Conservation (phyloP, 345 rosid species). For the Hibiscus tridactylites region DNA sequence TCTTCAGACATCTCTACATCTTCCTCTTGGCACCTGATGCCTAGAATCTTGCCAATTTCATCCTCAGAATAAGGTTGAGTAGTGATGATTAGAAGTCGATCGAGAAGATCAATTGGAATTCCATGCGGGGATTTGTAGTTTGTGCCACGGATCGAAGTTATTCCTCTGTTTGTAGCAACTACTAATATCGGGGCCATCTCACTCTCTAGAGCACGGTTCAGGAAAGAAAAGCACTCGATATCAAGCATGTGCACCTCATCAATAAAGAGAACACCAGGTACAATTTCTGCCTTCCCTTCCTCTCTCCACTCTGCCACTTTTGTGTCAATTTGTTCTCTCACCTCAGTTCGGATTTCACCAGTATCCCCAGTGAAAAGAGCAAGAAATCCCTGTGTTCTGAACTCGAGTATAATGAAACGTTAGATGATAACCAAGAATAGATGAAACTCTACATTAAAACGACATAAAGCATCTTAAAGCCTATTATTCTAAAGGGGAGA, state of each 20-base stretch:
- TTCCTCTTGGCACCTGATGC: slow-evolving; percentile 93
- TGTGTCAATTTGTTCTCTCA: slow-evolving; percentile 85
- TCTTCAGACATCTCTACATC: slow-evolving; percentile 82
- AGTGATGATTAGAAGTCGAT: slow-evolving; percentile 76
- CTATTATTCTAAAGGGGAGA: not conserved
- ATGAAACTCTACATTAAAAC: not conserved
- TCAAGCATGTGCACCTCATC: slow-evolving; percentile 99
- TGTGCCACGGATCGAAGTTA: slow-evolving; percentile 83
- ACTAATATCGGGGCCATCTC: slow-evolving; percentile 96
- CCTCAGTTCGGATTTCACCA: slow-evolving; percentile 93
- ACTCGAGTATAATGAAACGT: slow-evolving; percentile 3
- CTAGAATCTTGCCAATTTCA: slow-evolving; percentile 72
- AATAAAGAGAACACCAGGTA: slow-evolving; percentile 93
- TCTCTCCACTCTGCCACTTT: slow-evolving; percentile 99
- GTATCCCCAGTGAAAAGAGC: slow-evolving; percentile 97
- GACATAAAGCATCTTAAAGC: not conserved
- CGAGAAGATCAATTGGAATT: slow-evolving; percentile 91
- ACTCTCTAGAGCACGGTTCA: slow-evolving; percentile 88
- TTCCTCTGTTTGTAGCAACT: slow-evolving; percentile 92
- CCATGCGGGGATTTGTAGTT: slow-evolving; percentile 93
- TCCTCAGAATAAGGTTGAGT: slow-evolving; percentile 76
- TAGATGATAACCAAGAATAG: not conserved
- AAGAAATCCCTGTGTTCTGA: slow-evolving; percentile 88
- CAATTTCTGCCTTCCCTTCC: slow-evolving; percentile 95
- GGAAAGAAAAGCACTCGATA: slow-evolving; percentile 96